Evolutionary conservation across 208 protist genomes (phyloP), one percentile per base, ranked within the genome.

Genomic region (Leishmania guyanensis): DNA sequence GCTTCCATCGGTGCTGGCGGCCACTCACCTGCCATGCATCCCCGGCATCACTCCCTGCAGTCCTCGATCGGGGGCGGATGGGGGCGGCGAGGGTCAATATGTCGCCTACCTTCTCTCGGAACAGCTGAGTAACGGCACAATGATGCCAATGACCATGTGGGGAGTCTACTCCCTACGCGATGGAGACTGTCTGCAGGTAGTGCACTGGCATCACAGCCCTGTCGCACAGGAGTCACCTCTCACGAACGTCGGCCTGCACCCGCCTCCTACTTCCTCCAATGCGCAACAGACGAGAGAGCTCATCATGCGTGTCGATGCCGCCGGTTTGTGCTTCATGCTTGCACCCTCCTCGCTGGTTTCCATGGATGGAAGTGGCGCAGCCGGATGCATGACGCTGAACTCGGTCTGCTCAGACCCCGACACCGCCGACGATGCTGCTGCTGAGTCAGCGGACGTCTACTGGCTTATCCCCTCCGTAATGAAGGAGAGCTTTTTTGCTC

Each of bases 401-500:
- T 29, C 22, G 33, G 64, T 9, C 22, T 48, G 26, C 43, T 48
- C 69, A 16, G 78, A 62, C 12, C 20, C 66, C 33, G 69, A 73
- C 69, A 26, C 39, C 9, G 46, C 39, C 43, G 22, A n/a, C 29
- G 6, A 20, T 12, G 48, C 50, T 9, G 50, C 62, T 14, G 51
- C 62, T 33, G 36, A 5, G 50, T 43, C 51, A 36, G 26, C 46
- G 33, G 65, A 72, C 33, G 77, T 75, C 43, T 85, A 82, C 58
- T 85, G 78, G 77, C 62, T 85, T n/a, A 79, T 85, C 53, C 82
- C 82, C 9, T 62, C 77, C 1, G 16, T 64, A 4, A 54, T 85
- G 20, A 65, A 76, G 26, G 54, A 85, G 3, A 75, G 68, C n/a
- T 85, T 85, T 33, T n/a, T 81, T 20, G 77, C 82, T 9, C 58